Conservation (phyloP, 805 yeast genomes). For the Huiozyma naganishii region DNA sequence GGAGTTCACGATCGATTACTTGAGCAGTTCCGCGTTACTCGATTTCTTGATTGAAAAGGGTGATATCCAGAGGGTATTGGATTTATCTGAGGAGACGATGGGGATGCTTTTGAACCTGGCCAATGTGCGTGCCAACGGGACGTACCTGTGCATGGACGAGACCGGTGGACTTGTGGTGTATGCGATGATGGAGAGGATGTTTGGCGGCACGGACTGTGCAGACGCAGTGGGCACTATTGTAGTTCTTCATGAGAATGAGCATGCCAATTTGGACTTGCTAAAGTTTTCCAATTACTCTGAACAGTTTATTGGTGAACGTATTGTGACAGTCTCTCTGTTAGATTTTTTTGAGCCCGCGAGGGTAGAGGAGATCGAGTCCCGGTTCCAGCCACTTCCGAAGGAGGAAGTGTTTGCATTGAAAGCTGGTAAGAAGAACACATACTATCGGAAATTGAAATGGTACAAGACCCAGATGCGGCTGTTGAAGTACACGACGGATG, state of each 20-base stretch:
- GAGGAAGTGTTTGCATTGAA: slow-evolving; percentile 47
- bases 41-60: slow-evolving; percentile 74
- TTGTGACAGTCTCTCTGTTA: slow-evolving; percentile 62
- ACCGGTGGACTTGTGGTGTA: slow-evolving; percentile 86
- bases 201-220: slow-evolving; percentile 32
- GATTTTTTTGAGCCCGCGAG: slow-evolving; percentile 74
- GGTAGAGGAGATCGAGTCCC: slow-evolving; percentile 33
- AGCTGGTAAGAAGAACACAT: slow-evolving; percentile 51
- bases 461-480: slow-evolving; percentile 29
- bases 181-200: slow-evolving; percentile 85
- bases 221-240: slow-evolving; percentile 47
- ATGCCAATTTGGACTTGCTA: slow-evolving; percentile 67
- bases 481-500: slow-evolving; percentile 38
- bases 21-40: slow-evolving; percentile 60
- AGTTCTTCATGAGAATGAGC: slow-evolving; percentile 85
- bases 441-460: slow-evolving; percentile 53
- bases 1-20: slow-evolving; percentile 69
- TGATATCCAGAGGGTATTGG: slow-evolving; percentile 53
- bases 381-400: slow-evolving; percentile 31
- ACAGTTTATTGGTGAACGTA: slow-evolving; percentile 40
- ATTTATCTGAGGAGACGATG: slow-evolving; percentile 74
- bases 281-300: slow-evolving; percentile 55
- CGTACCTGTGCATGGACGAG: slow-evolving; percentile 80
- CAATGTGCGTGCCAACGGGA: slow-evolving; percentile 82
- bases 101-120: slow-evolving; percentile 71